Base-by-base conservation (phyloP, 2,329 filamentous ascomycete species). In the Fusarium keratoplasticum region DNA sequence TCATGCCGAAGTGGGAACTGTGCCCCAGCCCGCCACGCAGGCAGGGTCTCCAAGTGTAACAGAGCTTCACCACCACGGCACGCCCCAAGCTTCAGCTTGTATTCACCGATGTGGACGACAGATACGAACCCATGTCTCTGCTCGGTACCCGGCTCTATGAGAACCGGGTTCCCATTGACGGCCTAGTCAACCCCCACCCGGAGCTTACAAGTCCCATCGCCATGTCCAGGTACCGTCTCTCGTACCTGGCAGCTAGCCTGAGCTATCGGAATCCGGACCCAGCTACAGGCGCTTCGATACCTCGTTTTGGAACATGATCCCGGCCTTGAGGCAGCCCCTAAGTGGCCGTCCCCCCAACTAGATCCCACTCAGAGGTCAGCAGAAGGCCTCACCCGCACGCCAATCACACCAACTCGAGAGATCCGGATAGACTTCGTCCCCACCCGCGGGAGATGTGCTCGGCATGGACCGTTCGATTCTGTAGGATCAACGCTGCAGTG, bases 61-160 rank as follows among this genome's bases (percentile, higher is more conserved):
- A 67, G 35, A 62, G 62, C 63, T 66, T 63, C 35, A 64, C 69
- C 44, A 47, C 36, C n/a, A 54, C 44, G 38, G 61, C 54, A 52
- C 60, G 63, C 72, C 72, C 70, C 72, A 42, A 71, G 69, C 61
- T 73, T 55, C 57, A 36, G 66, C 66, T 66, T 60, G 50, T 65
- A 73, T 74, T 78, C 75, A 78, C 76, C 76, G 68, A 74, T 78
- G 76, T 77, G 76, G 75, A 59, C 63, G 66, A 70, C 66, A 58
- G 20, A 16, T 50, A 63, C 52, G 50, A 69, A 72, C 60, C 54
- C 55, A 36, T 69, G 59, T 60, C 61, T 71, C 65, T 29, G 61
- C 33, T 76, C 70, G 66, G 61, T 63, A 62, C 62, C 66, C 50
- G 70, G 54, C 65, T 69, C 64, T 54, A 42, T 68, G 20, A 25